A percentile compares a stretch with the other conserved stretches of the same genome.
Evolutionary conservation across 805 yeast genomes (phyloP).

Genomic region (Kregervanrija pseudodelftensis): DNA sequence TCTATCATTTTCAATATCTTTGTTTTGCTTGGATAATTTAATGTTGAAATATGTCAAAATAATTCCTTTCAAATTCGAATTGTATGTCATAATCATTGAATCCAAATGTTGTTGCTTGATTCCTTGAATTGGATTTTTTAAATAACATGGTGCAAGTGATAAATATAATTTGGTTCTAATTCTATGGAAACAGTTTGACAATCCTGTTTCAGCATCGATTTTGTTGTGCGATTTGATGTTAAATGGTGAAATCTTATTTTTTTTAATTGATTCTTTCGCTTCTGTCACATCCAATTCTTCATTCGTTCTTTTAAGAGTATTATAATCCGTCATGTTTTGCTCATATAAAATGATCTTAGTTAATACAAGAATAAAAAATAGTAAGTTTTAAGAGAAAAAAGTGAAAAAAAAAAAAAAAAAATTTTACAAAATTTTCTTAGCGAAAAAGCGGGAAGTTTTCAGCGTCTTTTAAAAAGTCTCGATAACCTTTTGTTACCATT

Average conservation of each 20-base stretch:
- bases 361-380: no score
- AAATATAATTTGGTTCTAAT: constrained; percentile 61
- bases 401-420: no score
- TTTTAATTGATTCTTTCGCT: background rate
- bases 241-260: no score
- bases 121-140: constrained; percentile 66
- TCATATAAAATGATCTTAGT: no score
- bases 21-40: constrained; percentile 37
- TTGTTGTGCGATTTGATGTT: constrained; percentile 8
- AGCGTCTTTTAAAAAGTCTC: constrained; percentile 22
- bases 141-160: constrained; percentile 80
- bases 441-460: no score
- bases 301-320: no score
- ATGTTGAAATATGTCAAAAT: constrained; percentile 74
- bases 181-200: constrained; percentile 63
- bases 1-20: constrained; percentile 26
- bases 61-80: constrained; percentile 67
- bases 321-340: no score
- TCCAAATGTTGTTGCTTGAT: constrained; percentile 84
- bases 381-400: no score
- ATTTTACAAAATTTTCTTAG: no score
- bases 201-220: constrained; percentile 28
- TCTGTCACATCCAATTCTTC: background rate
- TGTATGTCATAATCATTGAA: constrained; percentile 80
- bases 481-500: constrained; percentile 16